Base-by-base conservation (phyloP, 2,329 filamentous ascomycete species). In the Chrysoporthe austroafricana region DNA sequence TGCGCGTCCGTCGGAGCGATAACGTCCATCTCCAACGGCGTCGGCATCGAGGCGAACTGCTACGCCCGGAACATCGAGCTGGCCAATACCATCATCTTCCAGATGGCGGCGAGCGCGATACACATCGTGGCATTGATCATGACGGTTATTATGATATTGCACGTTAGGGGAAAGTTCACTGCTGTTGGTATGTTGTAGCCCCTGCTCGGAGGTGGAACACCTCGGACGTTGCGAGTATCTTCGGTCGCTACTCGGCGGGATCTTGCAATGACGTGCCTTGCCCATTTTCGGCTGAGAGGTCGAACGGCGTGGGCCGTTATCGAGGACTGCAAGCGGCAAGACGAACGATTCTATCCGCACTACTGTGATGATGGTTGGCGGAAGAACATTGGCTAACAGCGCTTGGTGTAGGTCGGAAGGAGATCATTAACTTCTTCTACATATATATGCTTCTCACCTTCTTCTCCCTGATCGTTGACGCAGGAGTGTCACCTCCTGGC, bases 71-170 rank as follows among this genome's bases (percentile, higher is more conserved):
- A 96, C 75, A 95, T 99, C 79, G 94, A 97, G 80, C 81, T 98
- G 73, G 96, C 94, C 73, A 99, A 99, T 82, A 99, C 96, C 52
- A 95, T 98, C 82, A 99, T 99, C 76, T 99, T 99, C 78, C 90
- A 98, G 81, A 93, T 90, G 76, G 96, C 94, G 39, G 90, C 94
- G 32, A 93, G 92, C 70, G 94, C 95, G 76, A 92, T 96, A 82
- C 96, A 99, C 80, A 98, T 99, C 73, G 83, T 91, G 67, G 93
- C 95, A 16, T 84, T 99, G 69, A 83, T 90, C 73, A 97, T 99
- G 95, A 96, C 94, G 4, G 91, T 95, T 9, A 91, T 97, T 75
- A 99, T 99, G 96, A 94, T 99, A 70, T 85, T 99, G 71, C 96
- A 99, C 79, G 92, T 99, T 71, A 88, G 96, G 74, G 95, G 93